Evolutionary conservation across 352 stramenopile genomes (phyloP).

Genomic region (Pythium rhizo-oryzae): DNA sequence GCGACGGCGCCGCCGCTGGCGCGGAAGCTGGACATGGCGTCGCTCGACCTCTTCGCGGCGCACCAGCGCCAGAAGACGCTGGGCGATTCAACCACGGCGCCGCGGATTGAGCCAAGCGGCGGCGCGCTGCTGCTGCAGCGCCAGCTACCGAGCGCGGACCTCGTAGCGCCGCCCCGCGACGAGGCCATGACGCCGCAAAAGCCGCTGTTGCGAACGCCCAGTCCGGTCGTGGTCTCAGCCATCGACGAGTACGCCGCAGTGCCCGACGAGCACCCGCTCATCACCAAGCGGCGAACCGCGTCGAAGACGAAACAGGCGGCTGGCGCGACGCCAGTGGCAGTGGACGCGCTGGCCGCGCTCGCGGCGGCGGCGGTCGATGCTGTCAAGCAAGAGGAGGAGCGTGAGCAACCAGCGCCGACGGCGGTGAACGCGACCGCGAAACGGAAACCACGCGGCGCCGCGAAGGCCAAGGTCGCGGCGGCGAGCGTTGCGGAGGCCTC

Average conservation of each 20-base stretch:
- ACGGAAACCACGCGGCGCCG: not conserved
- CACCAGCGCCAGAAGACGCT: constrained; percentile 20
- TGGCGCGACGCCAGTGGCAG: not conserved
- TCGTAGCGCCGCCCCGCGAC: constrained; percentile 9
- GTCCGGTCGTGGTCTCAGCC: not conserved
- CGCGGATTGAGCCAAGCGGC: not conserved
- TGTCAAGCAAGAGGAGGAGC: not conserved
- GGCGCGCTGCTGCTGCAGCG: constrained; percentile 8
- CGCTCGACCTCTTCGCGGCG: constrained; percentile 45
- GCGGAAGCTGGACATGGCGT: constrained; percentile 54
- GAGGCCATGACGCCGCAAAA: constrained; percentile 6
- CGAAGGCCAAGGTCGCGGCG: not conserved
- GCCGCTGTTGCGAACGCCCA: not conserved
- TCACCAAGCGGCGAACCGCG: not conserved
- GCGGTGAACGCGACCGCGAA: not conserved
- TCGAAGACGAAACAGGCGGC: not conserved
- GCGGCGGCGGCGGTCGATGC: constrained; percentile 8
- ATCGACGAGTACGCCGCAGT: not conserved
- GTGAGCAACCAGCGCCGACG: not conserved
- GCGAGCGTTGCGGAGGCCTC: not conserved
- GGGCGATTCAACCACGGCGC: not conserved
- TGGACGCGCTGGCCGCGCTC: constrained; percentile 8
- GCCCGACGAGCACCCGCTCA: not conserved
- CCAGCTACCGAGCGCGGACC: not conserved
- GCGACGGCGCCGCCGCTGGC: not conserved